These are phyloP conservation scores for Lasiodiplodia gonubiensis DNA, from an alignment of 2,329 filamentous ascomycete genomes.

Conservation along the genomic window DNA sequence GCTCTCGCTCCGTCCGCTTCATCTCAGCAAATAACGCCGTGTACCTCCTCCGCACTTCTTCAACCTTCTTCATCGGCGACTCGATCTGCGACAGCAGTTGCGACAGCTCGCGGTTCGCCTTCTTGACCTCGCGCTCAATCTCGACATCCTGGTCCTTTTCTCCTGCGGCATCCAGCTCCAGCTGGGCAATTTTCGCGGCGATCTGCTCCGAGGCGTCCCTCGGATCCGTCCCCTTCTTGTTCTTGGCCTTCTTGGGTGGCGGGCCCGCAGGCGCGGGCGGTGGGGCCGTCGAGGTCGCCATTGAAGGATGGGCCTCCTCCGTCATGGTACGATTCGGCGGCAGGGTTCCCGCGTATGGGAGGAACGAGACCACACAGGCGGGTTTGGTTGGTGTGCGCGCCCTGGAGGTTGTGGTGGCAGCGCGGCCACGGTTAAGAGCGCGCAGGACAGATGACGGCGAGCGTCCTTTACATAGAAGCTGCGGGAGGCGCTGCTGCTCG, in stretches of 20 bases:
- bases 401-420: not conserved
- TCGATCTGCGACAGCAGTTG: constrained; percentile 86
- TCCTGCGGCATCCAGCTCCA: constrained; percentile 90
- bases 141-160: constrained; percentile 96
- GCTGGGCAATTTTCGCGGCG: constrained; percentile 89
- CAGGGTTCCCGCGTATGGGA: constrained; percentile 43
- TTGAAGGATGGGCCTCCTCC: constrained; percentile 15
- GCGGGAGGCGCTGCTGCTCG: constrained; percentile 18
- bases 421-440: constrained; percentile 6
- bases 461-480: constrained; percentile 24
- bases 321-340: constrained; percentile 22
- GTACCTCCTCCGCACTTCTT: constrained; percentile 87
- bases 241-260: constrained; percentile 77
- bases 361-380: constrained; percentile 39
- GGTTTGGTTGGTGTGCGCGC: constrained; percentile 41
- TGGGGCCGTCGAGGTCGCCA: constrained; percentile 23
- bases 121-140: constrained; percentile 94
- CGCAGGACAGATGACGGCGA: not conserved
- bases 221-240: constrained; percentile 80
- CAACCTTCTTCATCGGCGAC: constrained; percentile 88
- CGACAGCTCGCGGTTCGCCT: constrained; percentile 88
- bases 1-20: constrained; percentile 93
- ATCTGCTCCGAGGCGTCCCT: constrained; percentile 91
- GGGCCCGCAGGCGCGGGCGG: constrained; percentile 35
- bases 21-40: constrained; percentile 91